Evolutionary conservation across 257 asterid genomes (phyloP).

Genomic region (Eucommia ulmoides): DNA sequence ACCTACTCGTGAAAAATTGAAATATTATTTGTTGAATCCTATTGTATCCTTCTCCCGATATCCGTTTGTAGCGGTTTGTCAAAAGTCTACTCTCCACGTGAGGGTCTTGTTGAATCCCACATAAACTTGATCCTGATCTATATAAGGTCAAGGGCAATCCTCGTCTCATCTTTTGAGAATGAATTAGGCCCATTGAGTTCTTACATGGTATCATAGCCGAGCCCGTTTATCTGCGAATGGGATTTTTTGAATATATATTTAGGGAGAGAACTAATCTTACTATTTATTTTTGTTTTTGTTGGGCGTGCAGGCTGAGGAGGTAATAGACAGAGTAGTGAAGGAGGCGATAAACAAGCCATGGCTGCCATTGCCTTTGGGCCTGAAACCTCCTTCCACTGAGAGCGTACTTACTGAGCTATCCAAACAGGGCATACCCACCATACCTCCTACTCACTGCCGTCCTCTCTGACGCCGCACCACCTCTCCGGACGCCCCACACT

Average conservation of each 20-base stretch:
- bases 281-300: not conserved
- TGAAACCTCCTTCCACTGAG: conserved; percentile 38
- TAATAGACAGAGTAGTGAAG: conserved; percentile 26
- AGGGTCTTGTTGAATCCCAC: too few relatives aligned
- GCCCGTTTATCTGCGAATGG: too few relatives aligned
- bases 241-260: too few relatives aligned
- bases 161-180: too few relatives aligned
- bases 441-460: conserved; percentile 14
- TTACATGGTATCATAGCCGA: too few relatives aligned
- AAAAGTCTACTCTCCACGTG: too few relatives aligned
- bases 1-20: too few relatives aligned
- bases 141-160: too few relatives aligned
- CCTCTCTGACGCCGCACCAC: conserved; percentile 1
- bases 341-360: conserved; percentile 41
- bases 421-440: conserved; percentile 25
- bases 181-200: too few relatives aligned
- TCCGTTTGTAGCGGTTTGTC: too few relatives aligned
- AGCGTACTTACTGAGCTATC: conserved; percentile 31
- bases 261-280: too few relatives aligned
- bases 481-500: not conserved
- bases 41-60: not conserved
- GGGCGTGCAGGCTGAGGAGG: conserved; percentile 30
- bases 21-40: not conserved
- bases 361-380: conserved; percentile 39
- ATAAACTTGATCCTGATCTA: too few relatives aligned